Base-by-base conservation (phyloP, 2,329 filamentous ascomycete species). In the Tolypocladium ophioglossoides region DNA sequence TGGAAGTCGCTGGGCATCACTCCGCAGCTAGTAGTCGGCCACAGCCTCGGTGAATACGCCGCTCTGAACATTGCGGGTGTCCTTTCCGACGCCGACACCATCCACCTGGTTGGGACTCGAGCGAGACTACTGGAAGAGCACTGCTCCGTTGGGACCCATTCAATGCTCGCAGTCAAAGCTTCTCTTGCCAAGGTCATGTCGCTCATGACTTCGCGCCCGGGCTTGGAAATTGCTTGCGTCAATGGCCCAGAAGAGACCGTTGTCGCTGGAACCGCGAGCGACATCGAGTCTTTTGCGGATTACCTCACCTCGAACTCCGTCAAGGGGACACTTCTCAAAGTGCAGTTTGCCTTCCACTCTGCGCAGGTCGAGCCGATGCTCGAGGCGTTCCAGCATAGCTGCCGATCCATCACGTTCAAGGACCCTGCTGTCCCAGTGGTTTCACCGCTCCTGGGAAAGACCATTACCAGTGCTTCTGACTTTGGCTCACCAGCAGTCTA, bases 21-120 rank as follows among this genome's bases (percentile, higher is more conserved):
- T 46, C 80, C 80, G 2, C 74, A 77, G 18, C 78, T 72, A 7
- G 79, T 83, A 1, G 66, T 83, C 16, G 80, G 80, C 20, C 80
- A 83, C 67, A 87, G 84, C 61, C 72, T 90, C 32, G 86, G 86
- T 52, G 86, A 90, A 67, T 89, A 89, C 62, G 85, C 86, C 39
- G 86, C 86, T 41, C 78, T 90, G 12, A 78, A 87, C 62, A 77
- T 84, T 41, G 84, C 86, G 52, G 86, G 85, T 51, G 85, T 89
- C 18, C 73, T 89, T 34, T 87, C 85, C 20, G 83, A 80, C 22
- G 81, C 80, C 60, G 86, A 90, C 64, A 82, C 86, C 63, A 79
- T 92, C 54, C 85, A 84, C 59, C 75, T 91, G 1, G 85, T 91
- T 22, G 87, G 87, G 40, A 68, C 74, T 52, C 80, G 88, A 58